Base-by-base conservation (phyloP, 495 filamentous ascomycete genomes). In the Barbatosphaeria neglecta region DNA sequence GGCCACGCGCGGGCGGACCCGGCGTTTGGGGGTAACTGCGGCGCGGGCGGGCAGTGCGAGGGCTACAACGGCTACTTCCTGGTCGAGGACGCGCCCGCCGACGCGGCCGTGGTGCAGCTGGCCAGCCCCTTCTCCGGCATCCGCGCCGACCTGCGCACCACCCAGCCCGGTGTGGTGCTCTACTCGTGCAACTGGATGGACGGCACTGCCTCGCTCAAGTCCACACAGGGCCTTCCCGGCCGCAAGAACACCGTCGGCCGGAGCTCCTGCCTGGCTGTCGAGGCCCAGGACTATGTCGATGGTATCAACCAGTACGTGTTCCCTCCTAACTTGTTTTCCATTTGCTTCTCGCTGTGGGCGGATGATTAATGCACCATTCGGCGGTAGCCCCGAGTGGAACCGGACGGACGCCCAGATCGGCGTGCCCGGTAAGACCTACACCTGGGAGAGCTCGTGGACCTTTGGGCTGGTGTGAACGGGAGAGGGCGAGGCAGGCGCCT, bases 31-130 rank as follows among this genome's bases (percentile, higher is more conserved):
- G 78, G 76, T 24, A 76, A 80, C 48, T 87, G 84, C 55, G 87
- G 87, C 33, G 73, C 68, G 28, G 59, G 66, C 57, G 62, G 70
- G 44, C 73, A 69, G 24, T 93, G 87, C 65, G 82, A 76, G 23
- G 87, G 87, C 31, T 87, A 88, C 62, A 87, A 88, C 63, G 85
- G 82, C 42, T 84, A 81, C 59, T 88, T 77, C 67, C 64, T 87
- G 48, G 67, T 86, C 37, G 82, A 88, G 41, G 75, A 77, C 35
- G 73, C 70, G 15, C 64, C 71, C 15, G 72, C 74, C 10, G 64
- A 84, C 43, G 75, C 79, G 11, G 77, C 73, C 2, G 68, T 86
- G 2, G 58, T 80, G 35, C 71, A 68, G 24, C 52, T 85, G 48
- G 68, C 69, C 23, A 84, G 81, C 25, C 56, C 50, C 27, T 78